Evolutionary conservation across 192 early-diverging fungal species (phyloP).

Genomic region (Gorgonomyces haynaldii): DNA sequence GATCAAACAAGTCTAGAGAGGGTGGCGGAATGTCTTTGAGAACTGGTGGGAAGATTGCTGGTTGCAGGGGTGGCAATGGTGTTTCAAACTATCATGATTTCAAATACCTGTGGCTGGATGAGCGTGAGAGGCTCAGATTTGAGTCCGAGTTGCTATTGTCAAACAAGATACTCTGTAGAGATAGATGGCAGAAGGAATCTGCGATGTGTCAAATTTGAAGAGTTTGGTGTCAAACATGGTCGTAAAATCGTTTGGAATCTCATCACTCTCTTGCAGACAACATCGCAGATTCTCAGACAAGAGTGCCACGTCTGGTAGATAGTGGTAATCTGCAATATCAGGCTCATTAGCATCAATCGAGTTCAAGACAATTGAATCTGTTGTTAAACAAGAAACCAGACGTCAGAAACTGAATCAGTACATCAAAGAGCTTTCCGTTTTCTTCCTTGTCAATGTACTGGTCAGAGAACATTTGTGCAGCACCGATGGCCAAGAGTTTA

Average conservation of each 20-base stretch:
- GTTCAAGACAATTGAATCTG: constrained; percentile 44
- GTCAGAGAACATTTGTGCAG: constrained; percentile 48
- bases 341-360: constrained; percentile 53
- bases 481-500: constrained; percentile 41
- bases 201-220: constrained; percentile 42
- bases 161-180: constrained; percentile 28
- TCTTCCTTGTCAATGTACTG: constrained; percentile 53
- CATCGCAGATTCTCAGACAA: constrained; percentile 37
- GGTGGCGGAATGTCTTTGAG: constrained; percentile 48
- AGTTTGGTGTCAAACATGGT: constrained; percentile 43
- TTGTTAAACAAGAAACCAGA: constrained; percentile 14
- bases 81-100: constrained; percentile 39
- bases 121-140: constrained; percentile 46
- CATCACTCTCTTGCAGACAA: constrained; percentile 54
- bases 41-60: constrained; percentile 46
- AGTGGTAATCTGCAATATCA: constrained; percentile 54
- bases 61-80: constrained; percentile 47
- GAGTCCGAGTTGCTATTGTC: constrained; percentile 26
- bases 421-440: constrained; percentile 49
- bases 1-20: constrained; percentile 48
- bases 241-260: constrained; percentile 55
- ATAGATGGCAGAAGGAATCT: constrained; percentile 37
- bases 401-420: constrained; percentile 42
- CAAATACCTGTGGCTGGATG: constrained; percentile 44
- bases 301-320: constrained; percentile 37